Evolutionary conservation across 169 alveolate species (phyloP).

Genomic region (Plasmodium berghei): DNA sequence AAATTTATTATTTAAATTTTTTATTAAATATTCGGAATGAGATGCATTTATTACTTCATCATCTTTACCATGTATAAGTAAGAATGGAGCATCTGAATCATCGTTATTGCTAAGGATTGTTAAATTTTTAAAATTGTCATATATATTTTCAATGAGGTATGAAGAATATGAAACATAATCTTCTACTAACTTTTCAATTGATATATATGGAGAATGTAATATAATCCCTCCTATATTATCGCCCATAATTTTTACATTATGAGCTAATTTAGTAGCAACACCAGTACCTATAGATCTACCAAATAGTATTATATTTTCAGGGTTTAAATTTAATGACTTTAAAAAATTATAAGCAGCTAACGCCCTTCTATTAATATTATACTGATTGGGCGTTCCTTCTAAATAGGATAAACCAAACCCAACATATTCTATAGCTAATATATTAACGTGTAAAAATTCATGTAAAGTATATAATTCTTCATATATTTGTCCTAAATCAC

Average conservation of each 20-base stretch:
- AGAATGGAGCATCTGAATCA: conserved; percentile 82
- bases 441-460: conserved; percentile 80
- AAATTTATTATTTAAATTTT: conserved; percentile 78
- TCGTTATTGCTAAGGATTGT: conserved; percentile 35
- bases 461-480: conserved; percentile 84
- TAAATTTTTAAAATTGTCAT: conserved; percentile 65
- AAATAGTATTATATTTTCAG: conserved; percentile 82
- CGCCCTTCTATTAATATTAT: conserved; percentile 84
- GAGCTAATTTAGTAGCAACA: conserved; percentile 87
- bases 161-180: conserved; percentile 78
- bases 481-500: conserved; percentile 89
- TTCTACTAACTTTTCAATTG: conserved; percentile 86
- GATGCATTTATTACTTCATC: conserved; percentile 87
- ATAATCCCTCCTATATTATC: conserved; percentile 87
- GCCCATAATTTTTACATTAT: conserved; percentile 79
- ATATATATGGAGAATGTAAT: conserved; percentile 89
- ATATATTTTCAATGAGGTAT: conserved; percentile 63
- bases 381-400: conserved; percentile 78
- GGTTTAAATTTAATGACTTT: conserved; percentile 82
- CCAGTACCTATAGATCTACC: conserved; percentile 92
- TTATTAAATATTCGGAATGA: conserved; percentile 87
- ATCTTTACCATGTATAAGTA: conserved; percentile 86
- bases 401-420: conserved; percentile 85
- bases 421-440: conserved; percentile 88
- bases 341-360: conserved; percentile 87